Base-by-base conservation (phyloP, 768 basidiomycete genomes). In the Boletus bicolor region DNA sequence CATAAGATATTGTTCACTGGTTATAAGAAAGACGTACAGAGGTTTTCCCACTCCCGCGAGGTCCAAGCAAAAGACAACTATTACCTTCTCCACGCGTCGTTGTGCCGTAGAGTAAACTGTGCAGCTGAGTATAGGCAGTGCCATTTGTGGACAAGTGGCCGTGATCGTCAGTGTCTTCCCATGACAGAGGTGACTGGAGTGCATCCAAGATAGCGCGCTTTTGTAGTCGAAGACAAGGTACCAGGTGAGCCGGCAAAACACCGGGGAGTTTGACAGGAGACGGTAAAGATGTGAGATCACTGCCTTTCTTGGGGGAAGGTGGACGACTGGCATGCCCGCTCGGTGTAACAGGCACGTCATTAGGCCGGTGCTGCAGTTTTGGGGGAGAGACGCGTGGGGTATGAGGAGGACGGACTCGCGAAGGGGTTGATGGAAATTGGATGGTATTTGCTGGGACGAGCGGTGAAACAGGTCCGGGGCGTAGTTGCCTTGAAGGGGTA, bases 1-100 rank as follows among this genome's bases (percentile, higher is more conserved):
- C 44, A 41, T 60, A 55, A 58, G 48, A 38, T 28, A 46, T 45
- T 26, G 49, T 30, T 7, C 15, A 4, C 39, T 53, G 15, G 24
- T 42, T 15, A 45, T 35, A 32, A 30, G 44, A 41, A 55, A 49
- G 46, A 55, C 54, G 64, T 68, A 92, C 91, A 56, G 77, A 77
- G 1, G 89, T 87, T 73, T 98, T 97, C 19, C 94, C 95, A 58
- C 87, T 89, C 15, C 92, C 91, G 56, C 86, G 78, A 2, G 92
- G 87, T 19, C 95, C 95, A 43, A 93, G 77, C 4, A 98, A 67
- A 52, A 97, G 77, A 65, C 94, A 97, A 55, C 93, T 96, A 59
- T 98, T 98, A 4, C 95, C 94, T 75, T 98, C 95, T 10, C 87
- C 89, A 30, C 93, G 81, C 21, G 74, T 73, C 5, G 89, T 78